phyloP scores from a whole-genome alignment of 495 filamentous ascomycete species.

The Diplogelasinospora grovesii region DNA sequence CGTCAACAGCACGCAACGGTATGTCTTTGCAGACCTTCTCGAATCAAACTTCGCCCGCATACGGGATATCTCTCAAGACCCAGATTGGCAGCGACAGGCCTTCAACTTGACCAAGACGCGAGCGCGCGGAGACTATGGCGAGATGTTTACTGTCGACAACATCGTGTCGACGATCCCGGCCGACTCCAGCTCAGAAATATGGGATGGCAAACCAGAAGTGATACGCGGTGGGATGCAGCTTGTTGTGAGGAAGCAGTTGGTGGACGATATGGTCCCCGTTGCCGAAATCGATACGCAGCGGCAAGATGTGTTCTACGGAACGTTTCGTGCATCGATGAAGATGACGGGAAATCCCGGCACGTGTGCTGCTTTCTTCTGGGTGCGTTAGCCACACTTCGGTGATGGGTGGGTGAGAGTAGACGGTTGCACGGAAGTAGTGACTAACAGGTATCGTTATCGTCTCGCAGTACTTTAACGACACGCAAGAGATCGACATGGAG shows the following conservation, averaged over 20 bases:
- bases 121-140: conserved; percentile 59
- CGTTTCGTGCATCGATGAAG: conserved; percentile 60
- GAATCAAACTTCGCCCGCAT: conserved; percentile 62
- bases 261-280: conserved; percentile 47
- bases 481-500: conserved; percentile 75
- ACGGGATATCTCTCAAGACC: conserved; percentile 37
- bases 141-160: conserved; percentile 49
- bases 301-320: conserved; percentile 57
- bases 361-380: conserved; percentile 74
- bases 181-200: conserved; percentile 25
- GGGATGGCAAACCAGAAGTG: conserved; percentile 16
- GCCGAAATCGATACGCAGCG: conserved; percentile 54
- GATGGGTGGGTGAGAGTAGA: neutral
- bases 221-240: conserved; percentile 47
- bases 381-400: conserved; percentile 26
- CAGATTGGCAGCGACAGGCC: conserved; percentile 56
- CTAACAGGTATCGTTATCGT: neutral
- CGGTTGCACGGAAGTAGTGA: neutral
- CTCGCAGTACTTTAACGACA: conserved; percentile 64
- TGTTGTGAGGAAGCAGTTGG: conserved; percentile 43
- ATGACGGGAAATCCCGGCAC: conserved; percentile 53
- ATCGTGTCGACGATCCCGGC: conserved; percentile 47
- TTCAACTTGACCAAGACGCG: conserved; percentile 51
- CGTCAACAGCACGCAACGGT: conserved; percentile 18
- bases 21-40: conserved; percentile 58